Percentiles rank a stretch among this genome's conserved stretches.
These are phyloP conservation scores for Casuarina cunninghamiana DNA, from an alignment of 306 rosid species.

Conservation along the genomic window DNA sequence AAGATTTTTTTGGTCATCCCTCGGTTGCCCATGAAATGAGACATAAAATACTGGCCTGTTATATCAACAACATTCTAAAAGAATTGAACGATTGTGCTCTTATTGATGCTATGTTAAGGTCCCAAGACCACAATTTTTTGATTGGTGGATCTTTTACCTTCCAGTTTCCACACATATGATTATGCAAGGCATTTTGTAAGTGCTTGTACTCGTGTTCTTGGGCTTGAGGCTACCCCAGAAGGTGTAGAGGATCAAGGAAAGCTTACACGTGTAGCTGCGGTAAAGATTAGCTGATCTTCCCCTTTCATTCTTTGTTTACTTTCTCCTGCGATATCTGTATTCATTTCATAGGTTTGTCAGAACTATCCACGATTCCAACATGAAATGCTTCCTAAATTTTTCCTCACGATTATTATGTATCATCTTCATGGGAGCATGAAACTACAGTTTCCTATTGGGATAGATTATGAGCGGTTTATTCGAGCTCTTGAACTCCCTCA, in stretches of 20 bases:
- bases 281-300: constrained; percentile 38
- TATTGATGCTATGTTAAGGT: constrained; percentile 11
- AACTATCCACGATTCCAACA: constrained; percentile 18
- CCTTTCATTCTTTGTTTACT: constrained; percentile 23
- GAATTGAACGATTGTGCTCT: background rate
- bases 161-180: constrained; percentile 94
- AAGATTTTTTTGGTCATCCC: background rate
- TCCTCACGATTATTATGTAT: constrained; percentile 32
- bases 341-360: constrained; percentile 24
- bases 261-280: constrained; percentile 98
- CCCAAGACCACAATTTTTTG: constrained; percentile 5
- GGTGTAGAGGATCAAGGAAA: constrained; percentile 99
- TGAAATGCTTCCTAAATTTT: constrained; percentile 26
- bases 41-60: background rate
- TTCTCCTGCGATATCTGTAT: constrained; percentile 17
- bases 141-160: constrained; percentile 26
- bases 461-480: constrained; percentile 81
- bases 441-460: constrained; percentile 95
- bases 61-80: background rate
- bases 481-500: constrained; percentile 82
- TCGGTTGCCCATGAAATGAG: background rate
- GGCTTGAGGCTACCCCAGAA: constrained; percentile 93
- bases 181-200: constrained; percentile 98
- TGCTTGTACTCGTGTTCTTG: constrained; percentile 97
- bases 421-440: constrained; percentile 36